Evolutionary conservation across 169 alveolate species (phyloP).

Genomic region (Plasmodium gaboni): DNA sequence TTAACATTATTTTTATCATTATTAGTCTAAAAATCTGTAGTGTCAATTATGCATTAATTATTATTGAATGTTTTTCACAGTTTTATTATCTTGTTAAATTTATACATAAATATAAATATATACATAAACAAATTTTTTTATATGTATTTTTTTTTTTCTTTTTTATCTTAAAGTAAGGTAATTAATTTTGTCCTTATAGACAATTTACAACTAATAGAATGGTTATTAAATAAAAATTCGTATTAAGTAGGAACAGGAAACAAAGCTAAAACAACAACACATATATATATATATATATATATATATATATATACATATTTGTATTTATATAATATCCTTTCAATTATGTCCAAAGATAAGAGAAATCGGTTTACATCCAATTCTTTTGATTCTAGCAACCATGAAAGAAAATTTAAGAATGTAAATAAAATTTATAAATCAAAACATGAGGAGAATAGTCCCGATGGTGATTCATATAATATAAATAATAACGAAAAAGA

Average conservation of each 20-base stretch:
- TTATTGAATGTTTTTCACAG: neutral
- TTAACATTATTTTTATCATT: neutral
- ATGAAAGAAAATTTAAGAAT: conserved; percentile 13
- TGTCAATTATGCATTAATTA: neutral
- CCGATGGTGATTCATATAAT: conserved; percentile 71
- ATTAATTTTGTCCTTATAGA: conserved; percentile 34
- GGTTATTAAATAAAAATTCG: conserved; percentile 28
- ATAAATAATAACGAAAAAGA: conserved; percentile 69
- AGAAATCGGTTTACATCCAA: conserved; percentile 21
- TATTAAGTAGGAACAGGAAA: conserved; percentile 25
- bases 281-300: too few species aligned
- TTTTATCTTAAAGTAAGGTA: conserved; percentile 44
- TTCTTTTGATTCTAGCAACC: conserved; percentile 35
- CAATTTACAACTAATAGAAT: conserved; percentile 29
- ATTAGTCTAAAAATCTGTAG: neutral
- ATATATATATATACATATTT: conserved; percentile 10
- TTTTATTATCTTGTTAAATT: neutral
- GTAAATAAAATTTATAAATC: conserved; percentile 33
- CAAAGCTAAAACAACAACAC: conserved; percentile 12
- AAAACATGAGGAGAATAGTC: conserved; percentile 31
- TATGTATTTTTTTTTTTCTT: conserved; percentile 12
- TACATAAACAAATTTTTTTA: neutral
- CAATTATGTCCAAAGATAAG: conserved; percentile 59
- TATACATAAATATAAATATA: neutral
- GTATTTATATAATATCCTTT: neutral